A percentile compares a stretch with the other conserved stretches of the same genome.
Conservation (phyloP, 106 monocot genomes). For the Dendrobium nobile region DNA sequence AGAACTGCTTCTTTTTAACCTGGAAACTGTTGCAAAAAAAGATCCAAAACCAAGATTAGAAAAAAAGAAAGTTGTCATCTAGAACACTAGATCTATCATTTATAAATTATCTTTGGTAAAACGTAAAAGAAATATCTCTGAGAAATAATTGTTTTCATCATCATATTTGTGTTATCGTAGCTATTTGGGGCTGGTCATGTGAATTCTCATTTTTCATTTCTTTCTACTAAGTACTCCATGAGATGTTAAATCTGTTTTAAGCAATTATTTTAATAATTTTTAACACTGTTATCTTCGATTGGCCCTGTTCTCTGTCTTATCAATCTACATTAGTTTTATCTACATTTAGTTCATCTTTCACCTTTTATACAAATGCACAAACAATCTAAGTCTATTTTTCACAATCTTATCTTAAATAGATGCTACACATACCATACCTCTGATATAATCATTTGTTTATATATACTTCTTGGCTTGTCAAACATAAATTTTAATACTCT, state of each 20-base stretch:
- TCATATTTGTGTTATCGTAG: not conserved
- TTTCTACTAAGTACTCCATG: not conserved
- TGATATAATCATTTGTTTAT: too few species aligned
- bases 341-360: not conserved
- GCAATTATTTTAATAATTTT: not conserved
- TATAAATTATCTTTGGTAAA: not conserved
- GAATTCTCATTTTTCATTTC: not conserved
- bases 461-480: too few species aligned
- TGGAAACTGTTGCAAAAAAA: constrained; percentile 50
- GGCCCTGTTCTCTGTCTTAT: not conserved
- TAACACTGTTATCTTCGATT: not conserved
- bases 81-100: constrained; percentile 4
- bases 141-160: not conserved
- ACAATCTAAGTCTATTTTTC: too few species aligned
- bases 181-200: not conserved
- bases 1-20: constrained; percentile 89
- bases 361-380: too few species aligned
- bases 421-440: too few species aligned
- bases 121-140: not conserved
- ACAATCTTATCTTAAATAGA: too few species aligned
- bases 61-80: not conserved
- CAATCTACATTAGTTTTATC: not conserved
- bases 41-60: not conserved
- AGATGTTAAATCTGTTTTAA: not conserved
- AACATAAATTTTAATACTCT: too few species aligned